Evolutionary conservation across 2,329 filamentous ascomycete species (phyloP).

Genomic region (Fusarium cicatricum): DNA sequence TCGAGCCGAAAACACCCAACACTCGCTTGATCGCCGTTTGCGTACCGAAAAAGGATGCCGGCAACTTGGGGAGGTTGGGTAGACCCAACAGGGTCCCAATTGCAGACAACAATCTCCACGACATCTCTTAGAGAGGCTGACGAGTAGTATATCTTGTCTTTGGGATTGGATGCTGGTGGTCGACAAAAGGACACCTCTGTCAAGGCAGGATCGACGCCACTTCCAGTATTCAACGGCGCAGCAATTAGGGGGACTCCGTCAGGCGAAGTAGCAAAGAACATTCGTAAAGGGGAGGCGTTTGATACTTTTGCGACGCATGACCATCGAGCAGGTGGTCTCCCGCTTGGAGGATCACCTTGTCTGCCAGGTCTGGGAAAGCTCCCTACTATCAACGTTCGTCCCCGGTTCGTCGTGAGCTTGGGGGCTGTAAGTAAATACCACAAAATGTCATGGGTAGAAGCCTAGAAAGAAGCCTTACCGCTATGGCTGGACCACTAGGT

Average conservation of each 20-base stretch:
- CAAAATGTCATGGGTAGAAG: too few relatives aligned
- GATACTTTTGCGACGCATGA: neutral
- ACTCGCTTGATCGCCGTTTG: neutral
- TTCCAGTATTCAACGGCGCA: neutral
- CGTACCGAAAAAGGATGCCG: neutral
- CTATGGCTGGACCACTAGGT: slow-evolving; percentile 9
- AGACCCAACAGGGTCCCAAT: neutral
- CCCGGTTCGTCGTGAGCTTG: slow-evolving; percentile 5
- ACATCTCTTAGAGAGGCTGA: neutral
- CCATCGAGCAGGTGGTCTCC: neutral
- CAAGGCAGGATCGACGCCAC: rapidly evolving
- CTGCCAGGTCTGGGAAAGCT: neutral
- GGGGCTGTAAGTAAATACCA: neutral
- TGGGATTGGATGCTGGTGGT: slow-evolving; percentile 1
- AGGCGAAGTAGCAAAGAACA: slow-evolving; percentile 1
- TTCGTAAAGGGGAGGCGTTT: neutral
- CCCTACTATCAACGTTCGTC: neutral
- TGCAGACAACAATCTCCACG: neutral
- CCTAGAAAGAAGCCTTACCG: neutral
- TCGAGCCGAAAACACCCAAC: slow-evolving; percentile 14
- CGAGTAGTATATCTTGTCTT: neutral
- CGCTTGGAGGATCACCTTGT: too few relatives aligned
- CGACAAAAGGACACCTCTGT: neutral
- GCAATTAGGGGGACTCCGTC: slow-evolving; percentile 4
- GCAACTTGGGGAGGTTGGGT: neutral